These are phyloP conservation scores for Paramecium biaurelia DNA, from an alignment of 73 alveolate genomes.

Conservation along the genomic window DNA sequence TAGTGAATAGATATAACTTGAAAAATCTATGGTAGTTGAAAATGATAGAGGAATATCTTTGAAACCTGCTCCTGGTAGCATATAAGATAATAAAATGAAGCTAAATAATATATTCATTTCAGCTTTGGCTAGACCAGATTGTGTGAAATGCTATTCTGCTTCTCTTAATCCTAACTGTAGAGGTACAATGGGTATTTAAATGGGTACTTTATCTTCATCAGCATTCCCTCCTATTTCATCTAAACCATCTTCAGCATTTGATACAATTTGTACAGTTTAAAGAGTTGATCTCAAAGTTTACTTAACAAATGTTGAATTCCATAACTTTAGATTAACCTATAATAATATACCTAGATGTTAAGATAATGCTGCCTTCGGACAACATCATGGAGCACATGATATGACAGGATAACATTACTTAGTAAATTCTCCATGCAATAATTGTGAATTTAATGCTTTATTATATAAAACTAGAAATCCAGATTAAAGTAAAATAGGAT, in stretches of 20 bases:
- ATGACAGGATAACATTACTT: conserved; percentile 27
- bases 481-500: background rate
- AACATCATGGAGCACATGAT: background rate
- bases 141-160: background rate
- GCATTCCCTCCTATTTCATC: background rate
- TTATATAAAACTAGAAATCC: background rate
- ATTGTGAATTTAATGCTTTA: conserved; percentile 34
- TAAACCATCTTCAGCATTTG: background rate
- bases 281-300: background rate
- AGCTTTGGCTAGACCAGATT: conserved; percentile 19
- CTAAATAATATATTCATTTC: background rate
- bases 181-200: background rate
- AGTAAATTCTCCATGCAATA: background rate
- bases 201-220: background rate
- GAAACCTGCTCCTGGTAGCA: background rate
- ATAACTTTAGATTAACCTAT: background rate
- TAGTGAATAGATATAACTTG: background rate
- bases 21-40: background rate
- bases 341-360: background rate
- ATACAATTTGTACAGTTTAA: background rate
- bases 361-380: background rate
- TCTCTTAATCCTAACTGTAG: background rate
- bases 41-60: background rate
- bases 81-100: background rate
- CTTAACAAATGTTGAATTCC: background rate